Conservation (phyloP, 306 rosid genomes). For the Trifolium fragiferum region DNA sequence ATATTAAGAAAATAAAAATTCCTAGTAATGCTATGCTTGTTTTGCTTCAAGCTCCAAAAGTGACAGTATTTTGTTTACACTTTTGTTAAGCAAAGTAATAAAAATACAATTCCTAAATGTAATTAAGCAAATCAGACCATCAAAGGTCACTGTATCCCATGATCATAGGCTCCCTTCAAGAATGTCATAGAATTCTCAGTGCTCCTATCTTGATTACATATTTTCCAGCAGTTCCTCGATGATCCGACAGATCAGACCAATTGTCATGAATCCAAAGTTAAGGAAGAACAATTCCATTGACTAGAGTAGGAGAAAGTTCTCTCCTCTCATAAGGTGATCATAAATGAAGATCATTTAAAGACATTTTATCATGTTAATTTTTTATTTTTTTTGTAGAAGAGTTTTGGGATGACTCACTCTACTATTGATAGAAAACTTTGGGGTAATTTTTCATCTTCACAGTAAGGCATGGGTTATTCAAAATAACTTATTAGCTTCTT, state of each 20-base stretch:
- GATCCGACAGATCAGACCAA: too few species aligned
- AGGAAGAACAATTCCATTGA: too few species aligned
- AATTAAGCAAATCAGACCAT: too few species aligned
- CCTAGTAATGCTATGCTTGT: background rate
- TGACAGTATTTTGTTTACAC: background rate
- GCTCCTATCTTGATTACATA: too few species aligned
- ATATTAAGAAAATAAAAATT: too few species aligned
- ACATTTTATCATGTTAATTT: background rate
- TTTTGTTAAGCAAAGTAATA: background rate
- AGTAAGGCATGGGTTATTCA: background rate
- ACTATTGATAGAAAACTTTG: background rate
- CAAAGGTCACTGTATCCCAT: too few species aligned
- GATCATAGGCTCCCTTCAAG: too few species aligned
- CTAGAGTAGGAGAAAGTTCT: too few species aligned
- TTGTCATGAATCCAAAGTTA: too few species aligned
- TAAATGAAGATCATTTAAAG: background rate
- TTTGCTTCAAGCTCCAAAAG: background rate
- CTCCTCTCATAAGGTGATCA: background rate
- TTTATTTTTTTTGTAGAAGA: background rate
- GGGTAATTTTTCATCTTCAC: conserved; percentile 1
- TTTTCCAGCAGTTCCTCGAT: too few species aligned
- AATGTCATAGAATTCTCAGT: too few species aligned
- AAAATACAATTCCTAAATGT: too few species aligned
- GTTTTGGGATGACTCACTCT: background rate
- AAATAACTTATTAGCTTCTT: background rate